Conservation (phyloP, 768 basidiomycete genomes). For the Termitomyces sp. region DNA sequence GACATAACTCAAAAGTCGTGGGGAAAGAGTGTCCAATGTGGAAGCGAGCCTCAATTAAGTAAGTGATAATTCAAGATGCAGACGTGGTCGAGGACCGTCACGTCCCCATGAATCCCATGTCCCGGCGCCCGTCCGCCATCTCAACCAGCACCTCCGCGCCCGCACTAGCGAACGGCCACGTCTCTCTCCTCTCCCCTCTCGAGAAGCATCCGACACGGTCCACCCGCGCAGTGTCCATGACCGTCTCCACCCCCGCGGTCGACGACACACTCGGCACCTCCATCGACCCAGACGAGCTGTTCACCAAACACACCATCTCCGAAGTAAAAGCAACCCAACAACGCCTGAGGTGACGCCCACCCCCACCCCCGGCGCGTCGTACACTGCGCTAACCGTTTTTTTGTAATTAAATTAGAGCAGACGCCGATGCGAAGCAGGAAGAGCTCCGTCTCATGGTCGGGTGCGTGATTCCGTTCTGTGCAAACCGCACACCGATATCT, state of each 20-base stretch:
- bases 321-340: constrained; percentile 67
- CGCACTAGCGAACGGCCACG: constrained; percentile 19
- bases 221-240: constrained; percentile 11
- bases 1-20: no score
- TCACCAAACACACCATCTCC: constrained; percentile 61
- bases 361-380: neutral
- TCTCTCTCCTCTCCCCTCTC: constrained; percentile 11
- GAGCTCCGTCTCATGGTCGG: constrained; percentile 89
- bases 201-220: constrained; percentile 8
- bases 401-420: constrained; percentile 47
- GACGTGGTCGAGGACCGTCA: constrained; percentile 4
- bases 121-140: constrained; percentile 20
- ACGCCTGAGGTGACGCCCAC: constrained; percentile 49
- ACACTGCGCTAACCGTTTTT: neutral
- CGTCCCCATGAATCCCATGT: constrained; percentile 17
- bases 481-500: constrained; percentile 5
- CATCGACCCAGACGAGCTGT: constrained; percentile 69
- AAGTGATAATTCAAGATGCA: constrained; percentile 6
- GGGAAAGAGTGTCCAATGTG: no score
- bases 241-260: constrained; percentile 15
- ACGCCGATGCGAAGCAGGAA: constrained; percentile 85
- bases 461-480: constrained; percentile 46
- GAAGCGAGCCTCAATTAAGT: constrained; percentile 8
- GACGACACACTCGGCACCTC: constrained; percentile 19
- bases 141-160: constrained; percentile 15